phyloP scores from a whole-genome alignment of 768 basidiomycete genomes.

The Kwoniella pini region DNA sequence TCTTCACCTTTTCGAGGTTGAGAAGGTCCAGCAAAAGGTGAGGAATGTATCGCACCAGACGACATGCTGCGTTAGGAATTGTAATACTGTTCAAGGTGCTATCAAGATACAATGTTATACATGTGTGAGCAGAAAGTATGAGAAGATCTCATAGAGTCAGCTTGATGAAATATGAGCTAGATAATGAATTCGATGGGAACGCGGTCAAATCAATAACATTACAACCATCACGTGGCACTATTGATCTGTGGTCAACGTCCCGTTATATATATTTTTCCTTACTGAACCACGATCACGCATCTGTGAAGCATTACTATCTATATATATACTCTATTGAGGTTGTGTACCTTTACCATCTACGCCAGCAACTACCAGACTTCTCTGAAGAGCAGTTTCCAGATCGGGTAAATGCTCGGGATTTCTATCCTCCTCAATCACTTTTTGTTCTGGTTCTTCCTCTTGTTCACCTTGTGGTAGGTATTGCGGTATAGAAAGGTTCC shows the following conservation, averaged over 20 bases:
- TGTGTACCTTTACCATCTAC: constrained; percentile 11
- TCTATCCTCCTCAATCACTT: not conserved
- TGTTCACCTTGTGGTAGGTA: not conserved
- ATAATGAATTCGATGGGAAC: too few species aligned
- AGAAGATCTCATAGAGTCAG: too few species aligned
- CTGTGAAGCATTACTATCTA: too few species aligned
- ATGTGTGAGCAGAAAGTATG: too few species aligned
- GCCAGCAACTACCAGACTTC: not conserved
- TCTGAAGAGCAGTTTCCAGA: constrained; percentile 4
- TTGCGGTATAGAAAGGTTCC: constrained; percentile 2
- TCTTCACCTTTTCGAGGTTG: not conserved
- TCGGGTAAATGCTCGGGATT: constrained; percentile 1
- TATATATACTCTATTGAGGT: not conserved
- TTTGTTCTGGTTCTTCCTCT: not conserved
- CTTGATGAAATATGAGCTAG: too few species aligned
- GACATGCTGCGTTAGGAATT: not conserved
- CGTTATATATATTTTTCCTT: too few species aligned
- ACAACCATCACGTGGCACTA: too few species aligned
- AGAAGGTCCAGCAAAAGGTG: not conserved
- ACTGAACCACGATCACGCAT: too few species aligned
- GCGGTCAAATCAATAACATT: too few species aligned
- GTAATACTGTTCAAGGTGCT: too few species aligned
- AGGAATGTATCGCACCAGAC: not conserved
- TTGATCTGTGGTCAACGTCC: too few species aligned
- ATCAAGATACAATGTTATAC: too few species aligned